Evolutionary conservation across 176 grass and related monocot species (phyloP), one percentile per base, ranked within the genome.

Genomic region (Oryza longistaminata): DNA sequence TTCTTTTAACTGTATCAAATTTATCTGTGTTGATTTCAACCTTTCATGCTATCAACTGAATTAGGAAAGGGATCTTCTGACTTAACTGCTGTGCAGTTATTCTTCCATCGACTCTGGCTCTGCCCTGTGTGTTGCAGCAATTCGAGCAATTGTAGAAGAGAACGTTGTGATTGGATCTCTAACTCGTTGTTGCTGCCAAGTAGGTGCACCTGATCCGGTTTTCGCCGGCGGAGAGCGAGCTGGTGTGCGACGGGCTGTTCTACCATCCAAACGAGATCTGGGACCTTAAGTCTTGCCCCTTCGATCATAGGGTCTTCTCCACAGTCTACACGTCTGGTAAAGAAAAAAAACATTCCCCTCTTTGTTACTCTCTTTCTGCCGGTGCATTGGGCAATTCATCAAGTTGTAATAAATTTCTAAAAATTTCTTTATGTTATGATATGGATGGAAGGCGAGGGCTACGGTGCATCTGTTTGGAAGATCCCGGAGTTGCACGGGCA

Each of bases 261-360:
- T 99, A 99, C 89, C 96, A 99, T 70, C 96, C 90, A 46, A 94
- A 92, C 81, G 96, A 99, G 93, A 99, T 99, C 88, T 99, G 96
- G 93, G 91, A 99, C 89, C 96, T 99, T 64, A 96, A 96, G 74
- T 99, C 96, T 9, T 96, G 96, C 78, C 96, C 96, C 48, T 99
- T 90, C 71, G 90, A 99, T 89, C 85, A 85, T 50, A 99, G 84
- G 78, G 84, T 96, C 50, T 92, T 99, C 70, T 99, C 96, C 74
- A 96, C 96, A 24, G 91, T 96, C 69, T 99, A 89, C 81, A 94
- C 96, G 25, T 99, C 91, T 79, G 96, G 96, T 99, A 87, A 81
- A 85, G 64, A 70, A 6, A 50, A 0, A 75, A n/a, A n/a, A n/a
- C n/a, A 62, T 10, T 61, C n/a, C 76, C 21, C 25, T 16, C n/a